These are phyloP conservation scores for Boletus pseudopeckii DNA, from an alignment of 768 basidiomycete genomes.

Conservation along the genomic window DNA sequence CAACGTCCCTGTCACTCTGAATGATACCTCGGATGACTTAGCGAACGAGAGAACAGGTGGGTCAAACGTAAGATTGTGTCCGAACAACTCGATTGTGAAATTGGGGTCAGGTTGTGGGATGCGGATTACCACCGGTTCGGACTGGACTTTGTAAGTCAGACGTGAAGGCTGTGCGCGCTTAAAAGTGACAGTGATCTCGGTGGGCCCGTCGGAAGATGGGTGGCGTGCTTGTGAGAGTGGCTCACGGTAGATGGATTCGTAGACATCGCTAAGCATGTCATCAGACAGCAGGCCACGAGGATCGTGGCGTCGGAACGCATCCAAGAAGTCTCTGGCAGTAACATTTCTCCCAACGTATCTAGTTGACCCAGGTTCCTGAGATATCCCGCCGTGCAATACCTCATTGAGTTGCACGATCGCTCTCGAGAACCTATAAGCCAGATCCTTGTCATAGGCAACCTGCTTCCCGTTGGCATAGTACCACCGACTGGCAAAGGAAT, in stretches of 20 bases:
- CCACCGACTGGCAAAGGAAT: slow-evolving; percentile 86
- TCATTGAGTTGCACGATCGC: slow-evolving; percentile 89
- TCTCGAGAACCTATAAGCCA: slow-evolving; percentile 71
- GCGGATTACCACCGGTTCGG: slow-evolving; percentile 81
- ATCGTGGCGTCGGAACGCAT: slow-evolving; percentile 80
- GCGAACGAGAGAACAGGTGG: slow-evolving; percentile 79
- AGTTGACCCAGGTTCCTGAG: slow-evolving; percentile 55
- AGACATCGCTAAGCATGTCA: slow-evolving; percentile 73
- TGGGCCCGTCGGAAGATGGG: slow-evolving; percentile 36
- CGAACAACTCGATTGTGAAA: slow-evolving; percentile 78
- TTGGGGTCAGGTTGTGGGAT: slow-evolving; percentile 83
- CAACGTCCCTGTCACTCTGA: slow-evolving; percentile 83
- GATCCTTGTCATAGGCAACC: slow-evolving; percentile 79
- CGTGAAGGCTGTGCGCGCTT: slow-evolving; percentile 73
- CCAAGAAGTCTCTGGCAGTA: slow-evolving; percentile 74
- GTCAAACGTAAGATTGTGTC: slow-evolving; percentile 86
- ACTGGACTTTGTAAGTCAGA: slow-evolving; percentile 84
- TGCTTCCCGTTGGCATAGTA: slow-evolving; percentile 81
- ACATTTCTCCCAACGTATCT: slow-evolving; percentile 57
- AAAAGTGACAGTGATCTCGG: slow-evolving; percentile 60
- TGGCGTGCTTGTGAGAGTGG: slow-evolving; percentile 67
- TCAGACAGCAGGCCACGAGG: slow-evolving; percentile 65
- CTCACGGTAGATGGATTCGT: slow-evolving; percentile 71
- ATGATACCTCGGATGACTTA: slow-evolving; percentile 77
- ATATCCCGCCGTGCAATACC: slow-evolving; percentile 72